These are phyloP conservation scores for Kingdonia uniflora DNA, from an alignment of 164 flowering plant genomes.

Conservation along the genomic window DNA sequence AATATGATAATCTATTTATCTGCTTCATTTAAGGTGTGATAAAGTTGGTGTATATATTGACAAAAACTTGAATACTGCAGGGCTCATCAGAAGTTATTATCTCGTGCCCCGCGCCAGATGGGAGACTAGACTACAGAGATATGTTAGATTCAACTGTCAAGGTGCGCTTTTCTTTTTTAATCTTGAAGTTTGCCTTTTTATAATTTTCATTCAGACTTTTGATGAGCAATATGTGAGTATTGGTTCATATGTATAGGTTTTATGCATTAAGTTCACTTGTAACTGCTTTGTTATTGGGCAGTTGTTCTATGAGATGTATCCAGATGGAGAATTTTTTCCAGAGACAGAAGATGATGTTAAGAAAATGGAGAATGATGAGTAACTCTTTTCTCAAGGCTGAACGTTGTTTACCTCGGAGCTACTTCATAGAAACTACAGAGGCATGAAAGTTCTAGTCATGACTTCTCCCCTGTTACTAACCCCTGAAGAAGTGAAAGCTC, in stretches of 20 bases:
- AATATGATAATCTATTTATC: neutral
- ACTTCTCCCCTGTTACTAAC: too few species aligned
- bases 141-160: conserved; percentile 35
- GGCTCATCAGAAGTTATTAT: conserved; percentile 26
- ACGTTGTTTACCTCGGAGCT: too few species aligned
- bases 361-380: conserved; percentile 15
- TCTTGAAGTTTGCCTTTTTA: neutral
- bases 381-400: too few species aligned
- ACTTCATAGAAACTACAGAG: too few species aligned
- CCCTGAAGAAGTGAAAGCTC: too few species aligned
- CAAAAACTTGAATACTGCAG: conserved; percentile 26
- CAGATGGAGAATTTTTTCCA: conserved; percentile 49
- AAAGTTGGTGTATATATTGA: neutral
- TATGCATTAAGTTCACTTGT: neutral
- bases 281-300: conserved; percentile 14
- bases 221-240: neutral
- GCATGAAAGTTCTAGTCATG: too few species aligned
- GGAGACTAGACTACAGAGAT: conserved; percentile 42
- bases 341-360: conserved; percentile 21
- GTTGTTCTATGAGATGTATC: conserved; percentile 51
- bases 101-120: conserved; percentile 59
- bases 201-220: neutral
- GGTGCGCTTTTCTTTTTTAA: conserved; percentile 25
- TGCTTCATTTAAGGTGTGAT: neutral
- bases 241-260: neutral